phyloP scores from a whole-genome alignment of 441 rosid species.

The Eruca vesicaria region DNA sequence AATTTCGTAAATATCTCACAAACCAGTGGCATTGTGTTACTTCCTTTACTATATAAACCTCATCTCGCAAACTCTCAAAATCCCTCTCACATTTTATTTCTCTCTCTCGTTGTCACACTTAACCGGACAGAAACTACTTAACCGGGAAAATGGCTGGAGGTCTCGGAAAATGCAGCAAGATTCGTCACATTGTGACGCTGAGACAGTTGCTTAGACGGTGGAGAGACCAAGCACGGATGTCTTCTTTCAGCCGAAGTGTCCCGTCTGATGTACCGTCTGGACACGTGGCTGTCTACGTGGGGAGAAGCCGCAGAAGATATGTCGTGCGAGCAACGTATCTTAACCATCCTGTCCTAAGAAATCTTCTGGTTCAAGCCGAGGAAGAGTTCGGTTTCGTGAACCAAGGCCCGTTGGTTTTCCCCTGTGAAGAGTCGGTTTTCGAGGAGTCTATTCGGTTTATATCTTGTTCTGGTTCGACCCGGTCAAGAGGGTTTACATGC shows the following conservation, averaged over 20 bases:
- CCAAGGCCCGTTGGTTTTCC: constrained; percentile 75
- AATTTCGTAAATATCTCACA: constrained; percentile 45
- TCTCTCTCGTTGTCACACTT: not conserved
- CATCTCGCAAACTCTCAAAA: not conserved
- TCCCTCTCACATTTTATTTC: constrained; percentile 31
- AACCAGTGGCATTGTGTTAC: constrained; percentile 25
- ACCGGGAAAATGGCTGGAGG: constrained; percentile 37
- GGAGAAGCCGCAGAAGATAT: constrained; percentile 56
- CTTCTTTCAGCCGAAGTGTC: constrained; percentile 36
- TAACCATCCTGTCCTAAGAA: constrained; percentile 75
- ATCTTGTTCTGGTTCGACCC: constrained; percentile 52
- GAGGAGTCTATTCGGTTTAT: constrained; percentile 68
- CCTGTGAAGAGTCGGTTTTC: constrained; percentile 80
- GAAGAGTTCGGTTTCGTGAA: constrained; percentile 84
- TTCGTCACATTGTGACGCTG: constrained; percentile 87
- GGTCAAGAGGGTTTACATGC: constrained; percentile 40
- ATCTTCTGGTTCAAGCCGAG: constrained; percentile 65
- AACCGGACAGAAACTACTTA: not conserved
- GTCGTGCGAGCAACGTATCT: constrained; percentile 80
- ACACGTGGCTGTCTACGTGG: constrained; percentile 85
- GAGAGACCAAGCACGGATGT: constrained; percentile 74
- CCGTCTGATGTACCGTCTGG: constrained; percentile 94
- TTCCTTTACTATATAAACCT: constrained; percentile 40
- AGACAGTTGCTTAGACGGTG: constrained; percentile 77
- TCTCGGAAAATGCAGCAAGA: constrained; percentile 72